phyloP scores from a whole-genome alignment of 306 rosid species.

The Citrullus mucosospermus region DNA sequence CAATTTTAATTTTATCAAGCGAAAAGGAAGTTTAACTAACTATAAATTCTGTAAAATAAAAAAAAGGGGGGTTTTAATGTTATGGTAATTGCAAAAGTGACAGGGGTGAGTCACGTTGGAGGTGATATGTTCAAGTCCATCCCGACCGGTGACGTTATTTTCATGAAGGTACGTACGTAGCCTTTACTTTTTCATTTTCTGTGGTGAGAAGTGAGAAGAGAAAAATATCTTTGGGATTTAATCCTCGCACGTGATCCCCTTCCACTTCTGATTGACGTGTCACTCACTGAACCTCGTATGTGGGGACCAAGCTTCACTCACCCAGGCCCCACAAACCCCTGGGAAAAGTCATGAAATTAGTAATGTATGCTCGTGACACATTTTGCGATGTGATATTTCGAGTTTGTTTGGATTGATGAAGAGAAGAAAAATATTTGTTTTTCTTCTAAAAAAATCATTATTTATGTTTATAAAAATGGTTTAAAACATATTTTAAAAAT shows the following conservation, averaged over 20 bases:
- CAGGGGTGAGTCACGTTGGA: constrained; percentile 71
- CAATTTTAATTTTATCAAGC: too few relatives aligned
- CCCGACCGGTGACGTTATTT: constrained; percentile 62
- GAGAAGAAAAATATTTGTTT: too few relatives aligned
- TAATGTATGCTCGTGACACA: too few relatives aligned
- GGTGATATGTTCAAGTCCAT: constrained; percentile 77
- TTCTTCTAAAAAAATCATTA: too few relatives aligned
- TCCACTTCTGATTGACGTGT: background rate
- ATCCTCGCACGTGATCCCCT: background rate
- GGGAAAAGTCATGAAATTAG: background rate
- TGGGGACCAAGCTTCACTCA: too few relatives aligned
- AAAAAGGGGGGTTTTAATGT: too few relatives aligned
- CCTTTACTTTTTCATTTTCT: background rate
- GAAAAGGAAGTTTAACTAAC: too few relatives aligned
- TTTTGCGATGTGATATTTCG: too few relatives aligned
- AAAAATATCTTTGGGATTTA: background rate
- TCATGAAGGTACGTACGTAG: constrained; percentile 63
- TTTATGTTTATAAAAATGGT: too few relatives aligned
- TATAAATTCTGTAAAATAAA: too few relatives aligned
- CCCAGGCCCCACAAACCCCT: background rate
- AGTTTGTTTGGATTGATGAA: too few relatives aligned
- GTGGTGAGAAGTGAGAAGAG: background rate
- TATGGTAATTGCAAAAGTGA: background rate
- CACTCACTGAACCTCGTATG: background rate
- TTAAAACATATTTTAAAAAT: too few relatives aligned